Conservation (phyloP, 2,329 filamentous ascomycete species). For the Cytospora leucostoma region DNA sequence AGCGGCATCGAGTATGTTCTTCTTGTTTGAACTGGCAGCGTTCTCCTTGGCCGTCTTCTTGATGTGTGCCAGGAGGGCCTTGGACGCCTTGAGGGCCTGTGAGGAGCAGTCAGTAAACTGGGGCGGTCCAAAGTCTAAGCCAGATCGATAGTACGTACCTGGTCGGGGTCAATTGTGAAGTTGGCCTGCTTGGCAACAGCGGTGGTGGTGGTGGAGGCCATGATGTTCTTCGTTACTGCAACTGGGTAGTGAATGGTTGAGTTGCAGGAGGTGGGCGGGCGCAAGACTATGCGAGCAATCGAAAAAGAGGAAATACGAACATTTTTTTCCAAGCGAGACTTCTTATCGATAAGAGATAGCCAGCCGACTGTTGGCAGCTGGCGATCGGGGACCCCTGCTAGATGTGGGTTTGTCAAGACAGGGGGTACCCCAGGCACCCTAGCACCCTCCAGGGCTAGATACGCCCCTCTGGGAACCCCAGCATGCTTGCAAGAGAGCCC, state of each 20-base stretch:
- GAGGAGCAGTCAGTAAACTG: constrained; percentile 14
- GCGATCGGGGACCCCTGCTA: background rate
- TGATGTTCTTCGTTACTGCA: constrained; percentile 27
- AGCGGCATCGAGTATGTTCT: constrained; percentile 54
- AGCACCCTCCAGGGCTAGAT: too few species aligned
- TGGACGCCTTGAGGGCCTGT: constrained; percentile 63
- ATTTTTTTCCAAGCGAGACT: constrained; percentile 17
- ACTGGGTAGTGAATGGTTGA: background rate
- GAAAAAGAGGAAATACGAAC: constrained; percentile 14
- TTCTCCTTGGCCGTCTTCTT: constrained; percentile 56
- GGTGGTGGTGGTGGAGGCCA: constrained; percentile 38
- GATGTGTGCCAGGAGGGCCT: constrained; percentile 63
- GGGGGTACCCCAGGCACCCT: background rate
- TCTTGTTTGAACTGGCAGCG: constrained; percentile 50
- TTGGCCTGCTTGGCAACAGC: constrained; percentile 37
- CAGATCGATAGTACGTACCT: too few species aligned
- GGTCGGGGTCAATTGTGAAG: constrained; percentile 39
- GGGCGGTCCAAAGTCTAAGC: background rate
- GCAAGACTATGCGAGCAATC: background rate
- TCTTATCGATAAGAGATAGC: constrained; percentile 17
- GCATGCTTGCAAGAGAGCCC: background rate
- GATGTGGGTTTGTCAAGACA: background rate
- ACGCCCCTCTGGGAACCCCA: too few species aligned
- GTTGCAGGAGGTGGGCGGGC: constrained; percentile 5
- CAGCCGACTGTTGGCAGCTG: constrained; percentile 17